A percentile compares a stretch with the other conserved stretches of the same genome.
Evolutionary conservation across 2,329 filamentous ascomycete species (phyloP).

Genomic region (Penicillium sp.): DNA sequence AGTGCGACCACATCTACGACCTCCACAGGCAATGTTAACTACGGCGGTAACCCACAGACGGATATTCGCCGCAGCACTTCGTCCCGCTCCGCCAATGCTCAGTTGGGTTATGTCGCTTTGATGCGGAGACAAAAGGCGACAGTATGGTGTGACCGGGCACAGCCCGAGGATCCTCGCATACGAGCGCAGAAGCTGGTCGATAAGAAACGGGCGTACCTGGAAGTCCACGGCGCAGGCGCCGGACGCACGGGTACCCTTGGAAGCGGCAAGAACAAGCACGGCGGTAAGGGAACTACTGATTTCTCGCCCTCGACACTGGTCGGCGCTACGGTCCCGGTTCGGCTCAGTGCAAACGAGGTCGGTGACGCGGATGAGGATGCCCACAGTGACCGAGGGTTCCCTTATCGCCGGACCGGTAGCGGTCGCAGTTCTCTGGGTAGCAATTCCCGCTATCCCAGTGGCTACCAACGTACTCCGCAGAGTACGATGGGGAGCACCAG

Average conservation of each 20-base stretch:
- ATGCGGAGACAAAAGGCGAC: constrained; percentile 95
- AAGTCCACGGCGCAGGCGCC: constrained; percentile 57
- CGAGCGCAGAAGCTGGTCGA: constrained; percentile 81
- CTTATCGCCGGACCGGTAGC: constrained; percentile 51
- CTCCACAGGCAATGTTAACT: too few species aligned
- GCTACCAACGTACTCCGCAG: constrained; percentile 35
- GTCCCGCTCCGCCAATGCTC: constrained; percentile 59
- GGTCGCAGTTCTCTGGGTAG: constrained; percentile 50
- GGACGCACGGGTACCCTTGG: constrained; percentile 56
- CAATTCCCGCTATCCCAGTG: constrained; percentile 40
- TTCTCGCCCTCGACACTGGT: constrained; percentile 68
- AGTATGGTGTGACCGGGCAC: constrained; percentile 92
- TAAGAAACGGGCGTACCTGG: constrained; percentile 73
- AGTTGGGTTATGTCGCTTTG: constrained; percentile 84
- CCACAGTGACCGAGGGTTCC: constrained; percentile 43
- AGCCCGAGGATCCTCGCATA: constrained; percentile 79
- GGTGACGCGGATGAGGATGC: constrained; percentile 70
- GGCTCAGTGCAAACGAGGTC: constrained; percentile 89
- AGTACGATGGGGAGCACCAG: constrained; percentile 44
- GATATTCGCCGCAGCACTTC: too few species aligned
- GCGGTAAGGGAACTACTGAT: constrained; percentile 68
- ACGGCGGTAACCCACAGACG: too few species aligned
- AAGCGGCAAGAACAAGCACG: constrained; percentile 75
- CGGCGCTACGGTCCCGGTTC: constrained; percentile 76
- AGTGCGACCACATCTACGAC: too few species aligned